Evolutionary conservation across 768 basidiomycete species (phyloP).

Genomic region (Coprinopsis marcescibilis): DNA sequence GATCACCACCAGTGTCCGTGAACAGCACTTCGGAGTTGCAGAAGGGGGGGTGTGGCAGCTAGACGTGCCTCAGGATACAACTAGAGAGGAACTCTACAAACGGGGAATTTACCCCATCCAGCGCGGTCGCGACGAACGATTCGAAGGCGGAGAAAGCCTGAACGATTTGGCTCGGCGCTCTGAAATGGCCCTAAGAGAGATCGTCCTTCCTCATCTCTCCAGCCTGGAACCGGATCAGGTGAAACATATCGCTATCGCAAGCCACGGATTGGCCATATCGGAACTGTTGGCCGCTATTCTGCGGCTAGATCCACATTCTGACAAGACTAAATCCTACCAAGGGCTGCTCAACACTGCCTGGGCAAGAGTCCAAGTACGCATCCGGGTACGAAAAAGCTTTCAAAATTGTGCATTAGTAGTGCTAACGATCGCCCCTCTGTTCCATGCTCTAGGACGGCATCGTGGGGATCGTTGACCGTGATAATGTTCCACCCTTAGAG

Average conservation of each 20-base stretch:
- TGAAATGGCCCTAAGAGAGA: slow-evolving; percentile 41
- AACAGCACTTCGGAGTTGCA: slow-evolving; percentile 67
- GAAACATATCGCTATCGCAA: slow-evolving; percentile 60
- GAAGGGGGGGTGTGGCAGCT: slow-evolving; percentile 57
- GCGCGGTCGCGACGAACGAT: slow-evolving; percentile 40
- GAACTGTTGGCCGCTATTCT: slow-evolving; percentile 55
- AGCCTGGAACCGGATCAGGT: no score
- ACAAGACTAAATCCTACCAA: slow-evolving; percentile 27
- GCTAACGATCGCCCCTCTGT: no score
- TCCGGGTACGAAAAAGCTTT: slow-evolving; percentile 30
- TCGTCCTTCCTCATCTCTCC: slow-evolving; percentile 54
- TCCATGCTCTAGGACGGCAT: slow-evolving; percentile 24
- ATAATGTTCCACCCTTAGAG: slow-evolving; percentile 24
- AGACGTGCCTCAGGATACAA: slow-evolving; percentile 21
- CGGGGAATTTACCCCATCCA: slow-evolving; percentile 51
- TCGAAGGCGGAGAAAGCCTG: slow-evolving; percentile 63
- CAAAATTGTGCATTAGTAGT: no score
- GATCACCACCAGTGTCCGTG: slow-evolving; percentile 52
- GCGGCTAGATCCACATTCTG: slow-evolving; percentile 40
- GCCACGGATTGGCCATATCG: slow-evolving; percentile 70
- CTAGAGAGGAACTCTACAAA: slow-evolving; percentile 40
- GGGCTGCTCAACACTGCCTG: slow-evolving; percentile 73
- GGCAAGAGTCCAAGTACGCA: slow-evolving; percentile 47
- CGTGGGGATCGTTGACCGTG: slow-evolving; percentile 19
- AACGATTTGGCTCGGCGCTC: slow-evolving; percentile 57